These are phyloP conservation scores for Parietichytrium sp. DNA, from an alignment of 108 stramenopile genomes.

Conservation along the genomic window DNA sequence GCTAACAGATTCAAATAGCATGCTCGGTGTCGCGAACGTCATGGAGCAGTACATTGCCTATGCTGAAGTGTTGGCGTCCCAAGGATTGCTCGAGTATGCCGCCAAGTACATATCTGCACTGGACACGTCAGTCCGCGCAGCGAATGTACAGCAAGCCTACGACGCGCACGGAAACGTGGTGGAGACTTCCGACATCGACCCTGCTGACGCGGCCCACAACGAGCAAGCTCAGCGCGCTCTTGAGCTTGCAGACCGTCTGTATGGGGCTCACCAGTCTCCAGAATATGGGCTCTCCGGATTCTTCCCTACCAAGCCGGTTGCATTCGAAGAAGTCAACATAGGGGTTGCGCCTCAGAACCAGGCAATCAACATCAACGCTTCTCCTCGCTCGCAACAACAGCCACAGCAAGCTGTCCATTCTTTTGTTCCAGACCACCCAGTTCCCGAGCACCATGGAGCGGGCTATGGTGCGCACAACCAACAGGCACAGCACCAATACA, in stretches of 20 bases:
- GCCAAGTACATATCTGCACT: constrained; percentile 69
- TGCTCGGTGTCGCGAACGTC: constrained; percentile 64
- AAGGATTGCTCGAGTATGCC: constrained; percentile 80
- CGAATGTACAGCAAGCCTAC: constrained; percentile 39
- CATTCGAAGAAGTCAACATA: background rate
- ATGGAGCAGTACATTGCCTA: constrained; percentile 75
- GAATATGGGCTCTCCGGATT: constrained; percentile 49
- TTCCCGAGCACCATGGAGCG: background rate
- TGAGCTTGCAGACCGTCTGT: constrained; percentile 63
- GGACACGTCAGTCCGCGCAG: background rate
- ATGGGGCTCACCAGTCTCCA: constrained; percentile 50
- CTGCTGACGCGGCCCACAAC: constrained; percentile 63
- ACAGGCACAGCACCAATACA: constrained; percentile 50
- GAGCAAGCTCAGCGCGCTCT: constrained; percentile 72
- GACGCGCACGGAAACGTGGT: constrained; percentile 66
- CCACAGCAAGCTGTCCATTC: constrained; percentile 50
- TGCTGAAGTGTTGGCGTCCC: constrained; percentile 78
- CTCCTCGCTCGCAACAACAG: constrained; percentile 43
- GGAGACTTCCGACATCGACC: constrained; percentile 71
- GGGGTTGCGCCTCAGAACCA: background rate
- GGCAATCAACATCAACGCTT: background rate
- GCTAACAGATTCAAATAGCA: constrained; percentile 53
- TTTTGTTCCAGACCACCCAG: background rate
- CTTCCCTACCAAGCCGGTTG: constrained; percentile 48
- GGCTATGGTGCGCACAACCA: constrained; percentile 34